Evolutionary conservation across 306 rosid species (phyloP).

Genomic region (Nissolia schottii): DNA sequence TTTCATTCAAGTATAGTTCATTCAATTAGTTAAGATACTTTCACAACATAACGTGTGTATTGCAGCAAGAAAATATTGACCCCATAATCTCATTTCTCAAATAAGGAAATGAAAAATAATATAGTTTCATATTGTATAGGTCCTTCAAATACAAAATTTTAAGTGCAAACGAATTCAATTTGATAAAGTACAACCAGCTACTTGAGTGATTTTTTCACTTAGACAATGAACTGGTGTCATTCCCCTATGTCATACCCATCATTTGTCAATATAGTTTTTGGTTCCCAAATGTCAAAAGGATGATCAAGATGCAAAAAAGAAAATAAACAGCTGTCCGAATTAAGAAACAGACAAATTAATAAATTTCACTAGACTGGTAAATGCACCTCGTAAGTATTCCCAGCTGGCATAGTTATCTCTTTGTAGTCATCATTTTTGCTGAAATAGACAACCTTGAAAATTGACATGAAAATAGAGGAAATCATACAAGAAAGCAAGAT

Average conservation of each 20-base stretch:
- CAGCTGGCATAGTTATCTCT: slow-evolving; percentile 78
- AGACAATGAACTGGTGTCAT: no score
- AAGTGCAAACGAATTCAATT: neutral
- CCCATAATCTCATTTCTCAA: no score
- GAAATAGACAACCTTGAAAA: slow-evolving; percentile 20
- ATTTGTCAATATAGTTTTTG: neutral
- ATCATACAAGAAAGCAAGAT: neutral
- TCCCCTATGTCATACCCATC: neutral
- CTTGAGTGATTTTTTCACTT: neutral
- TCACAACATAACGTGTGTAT: no score
- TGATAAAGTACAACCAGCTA: neutral
- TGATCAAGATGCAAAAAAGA: neutral
- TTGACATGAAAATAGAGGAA: neutral
- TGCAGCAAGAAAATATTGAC: no score
- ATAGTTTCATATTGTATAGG: neutral
- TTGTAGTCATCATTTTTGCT: slow-evolving; percentile 73
- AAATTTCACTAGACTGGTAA: slow-evolving; percentile 7
- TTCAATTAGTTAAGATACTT: no score
- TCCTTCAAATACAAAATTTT: neutral
- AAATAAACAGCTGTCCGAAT: neutral
- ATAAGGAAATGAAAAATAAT: neutral
- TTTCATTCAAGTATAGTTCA: no score
- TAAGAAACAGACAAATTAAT: slow-evolving; percentile 11
- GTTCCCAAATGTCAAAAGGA: neutral
- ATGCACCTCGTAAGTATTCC: slow-evolving; percentile 81